Conservation (phyloP, 768 basidiomycete species). For the Mycena vitilis region DNA sequence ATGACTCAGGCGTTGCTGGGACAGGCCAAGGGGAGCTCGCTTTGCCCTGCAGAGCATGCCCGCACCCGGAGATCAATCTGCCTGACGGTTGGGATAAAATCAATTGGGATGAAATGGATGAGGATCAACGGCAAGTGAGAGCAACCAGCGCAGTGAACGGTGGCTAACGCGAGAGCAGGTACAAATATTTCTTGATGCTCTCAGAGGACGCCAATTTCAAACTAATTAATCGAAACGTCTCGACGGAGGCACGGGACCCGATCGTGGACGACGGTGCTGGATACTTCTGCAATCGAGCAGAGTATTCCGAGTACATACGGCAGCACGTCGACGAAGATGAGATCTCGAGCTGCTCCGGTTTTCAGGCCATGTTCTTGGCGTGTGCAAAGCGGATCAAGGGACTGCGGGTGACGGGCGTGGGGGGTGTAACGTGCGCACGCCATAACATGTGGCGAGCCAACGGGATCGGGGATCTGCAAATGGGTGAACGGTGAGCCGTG, state of each 20-base stretch:
- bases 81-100: not conserved
- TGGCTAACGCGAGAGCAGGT: not conserved
- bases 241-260: not conserved
- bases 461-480: slow-evolving; percentile 37
- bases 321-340: slow-evolving; percentile 3
- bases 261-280: not conserved
- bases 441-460: slow-evolving; percentile 27
- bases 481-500: slow-evolving; percentile 31
- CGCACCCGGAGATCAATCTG: not conserved
- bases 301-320: not conserved
- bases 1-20: not conserved
- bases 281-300: not conserved
- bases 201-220: not conserved
- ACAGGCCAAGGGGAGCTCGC: not conserved
- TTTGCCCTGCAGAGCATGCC: not conserved
- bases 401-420: slow-evolving; percentile 24
- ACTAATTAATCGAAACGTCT: not conserved
- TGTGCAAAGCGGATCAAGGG: slow-evolving; percentile 19
- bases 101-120: not conserved
- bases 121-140: not conserved
- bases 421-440: slow-evolving; percentile 23
- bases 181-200: not conserved
- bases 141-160: not conserved
- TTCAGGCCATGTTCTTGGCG: slow-evolving; percentile 18
- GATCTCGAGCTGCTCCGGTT: slow-evolving; percentile 16